phyloP scores from a whole-genome alignment of 1,284 basidiomycete genomes.

The Golubevia pallescens region DNA sequence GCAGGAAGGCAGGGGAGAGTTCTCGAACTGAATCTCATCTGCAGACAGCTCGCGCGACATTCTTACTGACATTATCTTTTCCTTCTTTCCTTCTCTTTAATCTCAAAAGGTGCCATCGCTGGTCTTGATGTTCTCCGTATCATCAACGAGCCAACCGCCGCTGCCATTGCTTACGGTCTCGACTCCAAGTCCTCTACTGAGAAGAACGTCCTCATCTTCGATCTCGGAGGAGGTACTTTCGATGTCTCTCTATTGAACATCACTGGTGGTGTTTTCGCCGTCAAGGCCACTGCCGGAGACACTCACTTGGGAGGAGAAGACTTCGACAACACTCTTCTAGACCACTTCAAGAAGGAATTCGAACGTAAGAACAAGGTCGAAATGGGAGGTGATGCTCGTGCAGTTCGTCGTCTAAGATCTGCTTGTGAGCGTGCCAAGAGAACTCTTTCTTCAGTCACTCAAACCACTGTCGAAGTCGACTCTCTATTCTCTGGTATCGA shows the following conservation, averaged over 20 bases:
- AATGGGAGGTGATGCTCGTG: conserved; percentile 94
- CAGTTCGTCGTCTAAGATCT: conserved; percentile 88
- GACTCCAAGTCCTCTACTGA: conserved; percentile 68
- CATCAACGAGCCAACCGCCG: conserved; percentile 72
- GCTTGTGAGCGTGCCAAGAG: conserved; percentile 99
- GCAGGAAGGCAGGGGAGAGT: not conserved
- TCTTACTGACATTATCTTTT: not conserved
- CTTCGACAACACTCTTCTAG: conserved; percentile 95
- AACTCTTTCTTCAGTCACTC: conserved; percentile 94
- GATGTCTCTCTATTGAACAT: conserved; percentile 74
- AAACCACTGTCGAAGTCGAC: conserved; percentile 68
- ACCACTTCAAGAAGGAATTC: conserved; percentile 76
- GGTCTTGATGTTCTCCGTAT: conserved; percentile 74
- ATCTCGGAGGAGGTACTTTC: conserved; percentile 90
- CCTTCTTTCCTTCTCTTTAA: conserved; percentile 38
- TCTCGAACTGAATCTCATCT: not conserved
- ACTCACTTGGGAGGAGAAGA: conserved; percentile 81
- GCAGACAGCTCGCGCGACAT: conserved; percentile 3
- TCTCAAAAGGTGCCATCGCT: conserved; percentile 70
- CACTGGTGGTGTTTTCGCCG: conserved; percentile 72
- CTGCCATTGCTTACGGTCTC: conserved; percentile 69
- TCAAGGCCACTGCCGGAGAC: conserved; percentile 72
- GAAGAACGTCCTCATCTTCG: conserved; percentile 99
- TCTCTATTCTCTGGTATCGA: conserved; percentile 62
- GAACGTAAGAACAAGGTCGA: conserved; percentile 81